A percentile compares a stretch with the other conserved stretches of the same genome.
Evolutionary conservation across 208 protist species (phyloP).

Genomic region (Vickermania spadyakhi): DNA sequence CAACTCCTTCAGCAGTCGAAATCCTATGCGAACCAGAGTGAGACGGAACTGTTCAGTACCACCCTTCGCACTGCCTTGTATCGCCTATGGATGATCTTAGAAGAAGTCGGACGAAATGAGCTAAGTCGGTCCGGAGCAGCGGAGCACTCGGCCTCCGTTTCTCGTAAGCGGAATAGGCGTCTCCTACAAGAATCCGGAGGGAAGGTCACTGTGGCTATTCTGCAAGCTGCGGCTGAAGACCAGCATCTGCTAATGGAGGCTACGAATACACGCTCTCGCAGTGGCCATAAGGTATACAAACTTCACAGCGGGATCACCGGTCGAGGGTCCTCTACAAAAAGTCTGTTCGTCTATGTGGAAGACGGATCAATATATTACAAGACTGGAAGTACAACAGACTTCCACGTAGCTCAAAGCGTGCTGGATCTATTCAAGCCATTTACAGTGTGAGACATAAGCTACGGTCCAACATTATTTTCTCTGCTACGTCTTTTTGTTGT

Average conservation of each 20-base stretch:
- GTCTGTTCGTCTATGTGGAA: constrained; percentile 71
- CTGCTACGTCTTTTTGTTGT: background rate
- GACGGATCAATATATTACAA: constrained; percentile 58
- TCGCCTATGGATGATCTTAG: constrained; percentile 57
- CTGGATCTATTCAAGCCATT: constrained; percentile 58
- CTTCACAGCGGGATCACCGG: constrained; percentile 27
- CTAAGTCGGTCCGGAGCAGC: constrained; percentile 30
- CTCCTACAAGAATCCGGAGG: constrained; percentile 47
- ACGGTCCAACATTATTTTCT: background rate
- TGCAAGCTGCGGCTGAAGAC: constrained; percentile 63
- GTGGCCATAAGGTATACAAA: constrained; percentile 54
- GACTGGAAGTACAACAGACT: constrained; percentile 19
- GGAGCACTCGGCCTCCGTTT: constrained; percentile 24
- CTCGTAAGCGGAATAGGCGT: constrained; percentile 57
- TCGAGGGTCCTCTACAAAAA: constrained; percentile 5
- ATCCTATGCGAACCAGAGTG: too few relatives aligned
- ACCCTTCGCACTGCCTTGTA: constrained; percentile 53
- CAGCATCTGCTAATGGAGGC: constrained; percentile 52
- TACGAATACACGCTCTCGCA: constrained; percentile 39
- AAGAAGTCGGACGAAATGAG: constrained; percentile 46
- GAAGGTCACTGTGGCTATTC: constrained; percentile 50
- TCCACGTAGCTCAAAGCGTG: constrained; percentile 47
- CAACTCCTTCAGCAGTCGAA: too few relatives aligned
- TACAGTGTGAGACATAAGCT: background rate
- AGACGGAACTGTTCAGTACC: too few relatives aligned